phyloP scores from a whole-genome alignment of 2,329 filamentous ascomycete genomes.

The Colletotrichum coccodes region DNA sequence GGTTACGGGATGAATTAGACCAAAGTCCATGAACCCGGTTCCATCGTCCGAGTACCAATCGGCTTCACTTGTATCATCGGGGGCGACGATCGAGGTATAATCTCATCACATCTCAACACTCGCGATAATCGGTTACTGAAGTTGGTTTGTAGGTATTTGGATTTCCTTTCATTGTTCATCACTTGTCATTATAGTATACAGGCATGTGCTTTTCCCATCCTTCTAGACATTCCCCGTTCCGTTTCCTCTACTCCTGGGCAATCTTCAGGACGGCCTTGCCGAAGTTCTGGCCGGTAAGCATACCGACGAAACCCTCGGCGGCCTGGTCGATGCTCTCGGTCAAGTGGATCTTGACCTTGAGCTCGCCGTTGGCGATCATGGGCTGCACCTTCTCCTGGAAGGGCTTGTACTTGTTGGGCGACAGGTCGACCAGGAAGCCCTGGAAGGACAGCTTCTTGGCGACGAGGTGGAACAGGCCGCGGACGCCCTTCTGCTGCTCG shows the following conservation, averaged over 20 bases:
- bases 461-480: conserved; percentile 73
- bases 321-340: conserved; percentile 85
- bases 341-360: conserved; percentile 76
- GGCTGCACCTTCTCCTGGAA: conserved; percentile 80
- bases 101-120: too few relatives aligned
- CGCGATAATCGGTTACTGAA: too few relatives aligned
- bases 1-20: too few relatives aligned
- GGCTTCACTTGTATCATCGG: too few relatives aligned
- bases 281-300: conserved; percentile 84
- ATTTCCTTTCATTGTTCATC: conserved; percentile 12
- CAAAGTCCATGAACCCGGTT: too few relatives aligned
- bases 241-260: conserved; percentile 22
- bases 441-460: conserved; percentile 75
- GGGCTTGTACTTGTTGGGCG: conserved; percentile 72
- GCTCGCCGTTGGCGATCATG: conserved; percentile 80
- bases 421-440: conserved; percentile 83
- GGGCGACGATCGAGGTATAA: too few relatives aligned
- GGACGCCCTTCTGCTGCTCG: conserved; percentile 71
- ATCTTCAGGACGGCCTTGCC: conserved; percentile 85
- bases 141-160: too few relatives aligned
- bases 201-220: not conserved
- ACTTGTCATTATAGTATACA: conserved; percentile 31
- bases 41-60: too few relatives aligned
- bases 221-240: not conserved
- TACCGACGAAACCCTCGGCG: conserved; percentile 76